Evolutionary conservation across 352 stramenopile species (phyloP).

Genomic region (Phytopythium chamaehyphon): DNA sequence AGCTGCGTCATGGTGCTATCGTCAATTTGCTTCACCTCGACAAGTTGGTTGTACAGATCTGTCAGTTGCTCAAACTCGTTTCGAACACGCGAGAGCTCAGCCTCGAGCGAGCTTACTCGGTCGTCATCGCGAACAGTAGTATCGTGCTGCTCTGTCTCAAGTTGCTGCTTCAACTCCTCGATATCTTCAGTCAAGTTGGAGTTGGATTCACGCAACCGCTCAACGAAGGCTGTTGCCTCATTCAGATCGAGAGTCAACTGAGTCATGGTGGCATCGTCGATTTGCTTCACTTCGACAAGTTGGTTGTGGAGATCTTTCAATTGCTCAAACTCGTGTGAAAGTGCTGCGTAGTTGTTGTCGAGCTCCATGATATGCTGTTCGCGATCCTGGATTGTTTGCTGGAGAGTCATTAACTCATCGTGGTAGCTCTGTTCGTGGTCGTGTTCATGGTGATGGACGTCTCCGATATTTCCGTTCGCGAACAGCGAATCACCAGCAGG

Average conservation of each 20-base stretch:
- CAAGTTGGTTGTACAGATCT: slow-evolving; percentile 19
- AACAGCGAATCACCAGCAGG: slow-evolving; percentile 2
- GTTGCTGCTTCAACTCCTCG: slow-evolving; percentile 20
- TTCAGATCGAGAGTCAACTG: slow-evolving; percentile 12
- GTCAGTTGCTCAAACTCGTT: slow-evolving; percentile 19
- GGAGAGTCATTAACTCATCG: slow-evolving; percentile 36
- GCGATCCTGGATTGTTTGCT: slow-evolving; percentile 23
- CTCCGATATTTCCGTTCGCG: slow-evolving; percentile 11
- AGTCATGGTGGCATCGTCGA: slow-evolving; percentile 16
- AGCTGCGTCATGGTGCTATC: slow-evolving; percentile 19
- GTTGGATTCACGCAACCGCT: slow-evolving; percentile 13
- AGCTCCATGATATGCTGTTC: slow-evolving; percentile 28
- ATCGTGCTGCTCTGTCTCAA: not conserved
- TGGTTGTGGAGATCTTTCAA: slow-evolving; percentile 24
- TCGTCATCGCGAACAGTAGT: not conserved
- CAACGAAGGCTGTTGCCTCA: slow-evolving; percentile 1
- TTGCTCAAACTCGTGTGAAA: slow-evolving; percentile 36
- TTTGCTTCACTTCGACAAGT: slow-evolving; percentile 21
- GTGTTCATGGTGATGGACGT: slow-evolving; percentile 14
- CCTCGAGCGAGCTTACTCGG: not conserved
- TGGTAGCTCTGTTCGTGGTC: slow-evolving; percentile 27
- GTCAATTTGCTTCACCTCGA: slow-evolving; percentile 20
- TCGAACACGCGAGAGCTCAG: slow-evolving; percentile 5
- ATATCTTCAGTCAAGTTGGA: slow-evolving; percentile 14
- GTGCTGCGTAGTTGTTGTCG: slow-evolving; percentile 34